Evolutionary conservation across 2,329 filamentous ascomycete species (phyloP).

Genomic region (Oidium heveae): DNA sequence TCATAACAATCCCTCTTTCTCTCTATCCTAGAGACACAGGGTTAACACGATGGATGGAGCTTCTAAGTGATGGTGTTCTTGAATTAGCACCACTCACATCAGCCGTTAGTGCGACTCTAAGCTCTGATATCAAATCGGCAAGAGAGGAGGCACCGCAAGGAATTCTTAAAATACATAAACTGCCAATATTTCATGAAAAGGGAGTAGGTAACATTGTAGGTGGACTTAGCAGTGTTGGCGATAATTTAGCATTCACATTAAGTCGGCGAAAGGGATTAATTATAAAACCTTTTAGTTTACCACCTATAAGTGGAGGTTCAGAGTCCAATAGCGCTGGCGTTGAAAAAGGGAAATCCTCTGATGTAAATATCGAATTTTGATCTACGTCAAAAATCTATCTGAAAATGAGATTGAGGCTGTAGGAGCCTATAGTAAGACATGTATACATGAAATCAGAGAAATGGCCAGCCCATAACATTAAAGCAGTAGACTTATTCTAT

Average conservation of each 20-base stretch:
- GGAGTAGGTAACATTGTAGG: conserved; percentile 42
- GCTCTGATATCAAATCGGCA: conserved; percentile 21
- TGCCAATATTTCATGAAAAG: conserved; percentile 71
- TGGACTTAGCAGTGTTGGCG: conserved; percentile 39
- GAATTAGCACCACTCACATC: conserved; percentile 56
- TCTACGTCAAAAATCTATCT: no score
- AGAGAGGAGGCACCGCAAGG: conserved; percentile 62
- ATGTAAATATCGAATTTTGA: no score
- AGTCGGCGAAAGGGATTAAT: conserved; percentile 58
- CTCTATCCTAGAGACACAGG: conserved; percentile 55
- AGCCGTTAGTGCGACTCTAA: conserved; percentile 20
- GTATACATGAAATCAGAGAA: no score
- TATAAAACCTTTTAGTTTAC: conserved; percentile 71
- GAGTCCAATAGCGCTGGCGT: conserved; percentile 2
- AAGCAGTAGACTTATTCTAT: no score
- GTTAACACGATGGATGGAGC: conserved; percentile 64
- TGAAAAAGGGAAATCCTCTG: no score
- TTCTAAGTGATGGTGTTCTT: conserved; percentile 61
- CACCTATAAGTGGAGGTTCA: conserved; percentile 52
- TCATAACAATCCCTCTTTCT: conserved; percentile 56
- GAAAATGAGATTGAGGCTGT: no score
- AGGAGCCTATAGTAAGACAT: no score
- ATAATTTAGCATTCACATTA: conserved; percentile 76
- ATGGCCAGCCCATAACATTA: no score
- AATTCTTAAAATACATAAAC: conserved; percentile 54